These are phyloP conservation scores for Populus hybrid DNA, from an alignment of 441 rosid species.

Conservation along the genomic window DNA sequence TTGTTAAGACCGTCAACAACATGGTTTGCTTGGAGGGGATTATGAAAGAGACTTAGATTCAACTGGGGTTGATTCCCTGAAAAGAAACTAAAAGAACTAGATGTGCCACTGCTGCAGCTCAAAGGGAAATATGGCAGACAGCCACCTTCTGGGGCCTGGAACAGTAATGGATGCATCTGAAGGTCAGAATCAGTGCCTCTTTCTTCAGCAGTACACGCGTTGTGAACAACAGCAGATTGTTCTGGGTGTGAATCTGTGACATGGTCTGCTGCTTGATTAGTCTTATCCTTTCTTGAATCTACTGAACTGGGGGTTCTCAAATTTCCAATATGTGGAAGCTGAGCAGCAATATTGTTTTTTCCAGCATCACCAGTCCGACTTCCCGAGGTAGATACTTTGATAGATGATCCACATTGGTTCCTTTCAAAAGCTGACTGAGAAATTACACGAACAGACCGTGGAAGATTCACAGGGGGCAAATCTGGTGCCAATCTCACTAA, in stretches of 20 bases:
- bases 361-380: slow-evolving; percentile 31
- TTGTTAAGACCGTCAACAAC: slow-evolving; percentile 31
- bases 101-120: slow-evolving; percentile 34
- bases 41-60: slow-evolving; percentile 69
- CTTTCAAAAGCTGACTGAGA: slow-evolving; percentile 62
- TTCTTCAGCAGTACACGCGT: slow-evolving; percentile 39
- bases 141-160: slow-evolving; percentile 69
- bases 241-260: slow-evolving; percentile 24
- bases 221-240: slow-evolving; percentile 44
- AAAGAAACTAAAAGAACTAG: slow-evolving; percentile 72
- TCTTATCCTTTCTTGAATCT: slow-evolving; percentile 30
- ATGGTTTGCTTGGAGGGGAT: slow-evolving; percentile 49
- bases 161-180: slow-evolving; percentile 93
- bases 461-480: slow-evolving; percentile 95
- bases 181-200: slow-evolving; percentile 50
- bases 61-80: slow-evolving; percentile 78
- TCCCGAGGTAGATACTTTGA: slow-evolving; percentile 31
- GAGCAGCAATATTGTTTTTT: slow-evolving; percentile 36
- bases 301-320: slow-evolving; percentile 19
- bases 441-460: slow-evolving; percentile 84
- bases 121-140: slow-evolving; percentile 50
- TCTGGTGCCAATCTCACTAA: slow-evolving; percentile 95
- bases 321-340: slow-evolving; percentile 30
- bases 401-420: slow-evolving; percentile 40
- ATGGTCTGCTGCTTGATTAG: slow-evolving; percentile 32